Percentiles rank a stretch among this genome's conserved stretches.
These are phyloP conservation scores for Debaryomycetaceae sp. DNA, from an alignment of 1,139 yeast genomes.

Conservation along the genomic window DNA sequence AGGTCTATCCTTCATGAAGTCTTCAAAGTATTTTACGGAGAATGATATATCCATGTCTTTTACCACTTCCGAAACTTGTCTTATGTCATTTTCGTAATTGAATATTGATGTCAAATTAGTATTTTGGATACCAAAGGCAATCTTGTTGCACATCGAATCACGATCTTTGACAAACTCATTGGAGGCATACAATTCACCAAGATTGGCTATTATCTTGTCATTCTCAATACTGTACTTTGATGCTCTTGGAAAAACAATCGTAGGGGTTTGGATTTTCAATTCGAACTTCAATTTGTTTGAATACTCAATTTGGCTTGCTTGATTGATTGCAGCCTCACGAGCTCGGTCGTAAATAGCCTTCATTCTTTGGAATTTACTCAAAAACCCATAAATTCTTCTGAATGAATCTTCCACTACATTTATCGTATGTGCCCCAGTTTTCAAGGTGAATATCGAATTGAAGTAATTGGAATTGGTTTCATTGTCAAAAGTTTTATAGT, in stretches of 20 bases:
- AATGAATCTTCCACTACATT: slow-evolving; percentile 82
- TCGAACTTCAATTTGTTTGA: slow-evolving; percentile 69
- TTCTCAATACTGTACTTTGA: slow-evolving; percentile 40
- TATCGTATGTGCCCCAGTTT: slow-evolving; percentile 70
- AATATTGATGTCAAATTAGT: slow-evolving; percentile 64
- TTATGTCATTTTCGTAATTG: slow-evolving; percentile 38
- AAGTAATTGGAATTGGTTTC: slow-evolving; percentile 46
- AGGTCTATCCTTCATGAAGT: slow-evolving; percentile 40
- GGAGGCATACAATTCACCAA: slow-evolving; percentile 78
- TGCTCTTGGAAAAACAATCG: slow-evolving; percentile 69
- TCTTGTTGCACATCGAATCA: slow-evolving; percentile 37
- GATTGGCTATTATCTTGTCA: slow-evolving; percentile 65
- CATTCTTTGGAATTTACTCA: slow-evolving; percentile 79
- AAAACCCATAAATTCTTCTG: slow-evolving; percentile 59
- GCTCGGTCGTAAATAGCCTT: slow-evolving; percentile 84
- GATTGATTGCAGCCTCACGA: slow-evolving; percentile 72
- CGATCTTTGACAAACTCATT: slow-evolving; percentile 48
- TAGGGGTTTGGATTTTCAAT: slow-evolving; percentile 74
- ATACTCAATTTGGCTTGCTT: slow-evolving; percentile 62
- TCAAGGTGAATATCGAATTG: slow-evolving; percentile 59
- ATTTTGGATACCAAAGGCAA: slow-evolving; percentile 68
- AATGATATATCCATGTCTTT: slow-evolving; percentile 67
- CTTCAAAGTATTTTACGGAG: slow-evolving; percentile 54
- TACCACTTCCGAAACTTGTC: slow-evolving; percentile 63
- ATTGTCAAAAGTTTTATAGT: slow-evolving; percentile 76